A percentile compares a stretch with the other conserved stretches of the same genome.
These are phyloP conservation scores for Polytrichum commune DNA, from an alignment of 225 moss, liverwort and hornwort species.

Conservation along the genomic window DNA sequence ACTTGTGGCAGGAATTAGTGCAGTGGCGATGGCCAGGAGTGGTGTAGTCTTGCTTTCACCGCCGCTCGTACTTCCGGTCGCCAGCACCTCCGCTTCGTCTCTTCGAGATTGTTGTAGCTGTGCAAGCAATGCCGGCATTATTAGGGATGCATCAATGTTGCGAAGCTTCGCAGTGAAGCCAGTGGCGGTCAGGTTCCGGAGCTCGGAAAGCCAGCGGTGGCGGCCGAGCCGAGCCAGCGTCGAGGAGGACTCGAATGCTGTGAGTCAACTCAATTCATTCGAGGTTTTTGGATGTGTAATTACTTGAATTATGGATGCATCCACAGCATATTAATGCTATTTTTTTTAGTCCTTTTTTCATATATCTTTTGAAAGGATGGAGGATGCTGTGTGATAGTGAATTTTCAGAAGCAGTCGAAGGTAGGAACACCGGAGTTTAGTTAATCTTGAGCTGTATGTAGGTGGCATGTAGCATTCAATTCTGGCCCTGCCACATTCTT, in stretches of 20 bases:
- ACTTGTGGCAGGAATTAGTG: neutral
- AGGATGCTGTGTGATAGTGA: no score
- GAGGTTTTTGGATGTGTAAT: no score
- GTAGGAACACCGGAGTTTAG: no score
- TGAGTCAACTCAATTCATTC: constrained; percentile 12
- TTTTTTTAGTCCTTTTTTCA: no score
- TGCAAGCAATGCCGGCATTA: constrained; percentile 4
- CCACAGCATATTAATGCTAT: no score
- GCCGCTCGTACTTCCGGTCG: constrained; percentile 18
- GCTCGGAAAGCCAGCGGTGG: constrained; percentile 17
- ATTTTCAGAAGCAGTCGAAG: no score
- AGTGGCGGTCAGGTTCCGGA: constrained; percentile 3
- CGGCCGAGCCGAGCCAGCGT: constrained; percentile 26
- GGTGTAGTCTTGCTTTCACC: constrained; percentile 41
- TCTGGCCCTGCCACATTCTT: no score
- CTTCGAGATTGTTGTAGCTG: no score
- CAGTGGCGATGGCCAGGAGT: constrained; percentile 34
- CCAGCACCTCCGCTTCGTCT: constrained; percentile 1
- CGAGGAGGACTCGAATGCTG: constrained; percentile 29
- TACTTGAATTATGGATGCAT: no score
- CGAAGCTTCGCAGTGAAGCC: constrained; percentile 14
- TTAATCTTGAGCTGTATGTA: no score
- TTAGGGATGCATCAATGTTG: neutral
- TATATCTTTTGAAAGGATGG: no score
- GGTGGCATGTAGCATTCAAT: no score